phyloP scores from a whole-genome alignment of 2,329 filamentous ascomycete genomes.

The Fusarium begoniae region DNA sequence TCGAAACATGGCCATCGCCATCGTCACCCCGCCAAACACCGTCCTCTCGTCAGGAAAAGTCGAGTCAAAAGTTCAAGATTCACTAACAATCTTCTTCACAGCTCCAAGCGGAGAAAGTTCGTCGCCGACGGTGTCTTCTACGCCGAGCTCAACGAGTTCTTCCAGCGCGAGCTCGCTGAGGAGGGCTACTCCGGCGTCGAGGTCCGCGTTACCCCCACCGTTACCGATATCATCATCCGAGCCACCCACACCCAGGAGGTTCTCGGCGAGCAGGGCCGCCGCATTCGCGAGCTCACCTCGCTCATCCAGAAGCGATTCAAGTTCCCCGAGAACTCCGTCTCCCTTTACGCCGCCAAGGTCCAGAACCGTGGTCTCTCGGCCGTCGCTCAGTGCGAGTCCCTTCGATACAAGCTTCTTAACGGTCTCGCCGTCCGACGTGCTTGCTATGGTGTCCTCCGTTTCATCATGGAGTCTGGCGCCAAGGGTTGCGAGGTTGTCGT shows the following conservation, averaged over 20 bases:
- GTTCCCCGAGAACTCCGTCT: conserved; percentile 99
- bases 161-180: conserved; percentile 99
- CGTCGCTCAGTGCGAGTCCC: conserved; percentile 99
- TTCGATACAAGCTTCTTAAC: conserved; percentile 99
- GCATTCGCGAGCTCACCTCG: conserved; percentile 99
- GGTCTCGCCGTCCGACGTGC: conserved; percentile 97
- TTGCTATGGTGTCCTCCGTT: conserved; percentile 99
- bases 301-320: conserved; percentile 99
- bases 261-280: conserved; percentile 98
- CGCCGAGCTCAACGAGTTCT: conserved; percentile 99
- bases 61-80: conserved; percentile 9
- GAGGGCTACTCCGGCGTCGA: conserved; percentile 99
- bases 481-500: conserved; percentile 99
- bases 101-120: conserved; percentile 94
- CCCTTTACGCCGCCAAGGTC: conserved; percentile 99
- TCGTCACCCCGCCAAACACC: conserved; percentile 20
- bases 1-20: background rate
- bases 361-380: conserved; percentile 99
- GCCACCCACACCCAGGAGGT: conserved; percentile 99
- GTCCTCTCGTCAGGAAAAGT: background rate
- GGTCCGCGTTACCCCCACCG: conserved; percentile 99
- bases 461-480: conserved; percentile 99
- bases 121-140: conserved; percentile 99
- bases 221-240: conserved; percentile 99
- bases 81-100: conserved; percentile 50